These are phyloP conservation scores for Colletotrichum sp. DNA, from an alignment of 2,329 filamentous ascomycete species.

Conservation along the genomic window DNA sequence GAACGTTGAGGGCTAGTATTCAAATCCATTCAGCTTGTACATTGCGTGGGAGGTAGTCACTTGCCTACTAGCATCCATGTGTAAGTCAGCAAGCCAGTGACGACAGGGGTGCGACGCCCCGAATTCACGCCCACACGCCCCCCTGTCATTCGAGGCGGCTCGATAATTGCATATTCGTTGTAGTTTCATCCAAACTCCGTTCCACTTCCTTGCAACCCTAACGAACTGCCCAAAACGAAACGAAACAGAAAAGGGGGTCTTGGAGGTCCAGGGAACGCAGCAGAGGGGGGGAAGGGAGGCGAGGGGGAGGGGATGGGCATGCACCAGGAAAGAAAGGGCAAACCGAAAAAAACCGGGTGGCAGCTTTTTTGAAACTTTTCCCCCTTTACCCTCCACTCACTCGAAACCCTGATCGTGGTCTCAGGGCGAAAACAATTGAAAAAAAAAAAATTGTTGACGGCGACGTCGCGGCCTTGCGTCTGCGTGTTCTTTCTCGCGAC, in stretches of 20 bases:
- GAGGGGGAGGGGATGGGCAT: not conserved
- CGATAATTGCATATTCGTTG: slow-evolving; percentile 4
- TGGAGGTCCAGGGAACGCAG: not conserved
- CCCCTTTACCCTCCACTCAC: not conserved
- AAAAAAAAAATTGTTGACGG: not conserved
- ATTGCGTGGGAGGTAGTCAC: not conserved
- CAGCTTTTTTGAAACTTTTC: not conserved
- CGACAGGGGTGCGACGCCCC: not conserved
- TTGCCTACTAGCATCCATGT: not conserved
- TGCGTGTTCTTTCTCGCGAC: not conserved
- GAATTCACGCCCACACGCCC: not conserved
- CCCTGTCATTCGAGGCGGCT: not conserved
- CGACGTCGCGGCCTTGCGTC: not conserved
- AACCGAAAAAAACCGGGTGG: not conserved
- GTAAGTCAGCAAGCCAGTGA: not conserved
- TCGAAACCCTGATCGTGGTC: slow-evolving; percentile 1
- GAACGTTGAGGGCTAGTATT: not conserved
- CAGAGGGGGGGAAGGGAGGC: not conserved
- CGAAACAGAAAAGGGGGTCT: slow-evolving; percentile 9
- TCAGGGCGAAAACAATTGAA: not conserved
- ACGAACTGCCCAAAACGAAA: slow-evolving; percentile 16
- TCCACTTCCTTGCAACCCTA: slow-evolving; percentile 14
- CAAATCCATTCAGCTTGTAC: not conserved
- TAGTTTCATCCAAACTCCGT: slow-evolving; percentile 2
- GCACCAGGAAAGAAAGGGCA: not conserved